Conservation (phyloP, 129 eudicot genomes). For the Tagetes patula region DNA sequence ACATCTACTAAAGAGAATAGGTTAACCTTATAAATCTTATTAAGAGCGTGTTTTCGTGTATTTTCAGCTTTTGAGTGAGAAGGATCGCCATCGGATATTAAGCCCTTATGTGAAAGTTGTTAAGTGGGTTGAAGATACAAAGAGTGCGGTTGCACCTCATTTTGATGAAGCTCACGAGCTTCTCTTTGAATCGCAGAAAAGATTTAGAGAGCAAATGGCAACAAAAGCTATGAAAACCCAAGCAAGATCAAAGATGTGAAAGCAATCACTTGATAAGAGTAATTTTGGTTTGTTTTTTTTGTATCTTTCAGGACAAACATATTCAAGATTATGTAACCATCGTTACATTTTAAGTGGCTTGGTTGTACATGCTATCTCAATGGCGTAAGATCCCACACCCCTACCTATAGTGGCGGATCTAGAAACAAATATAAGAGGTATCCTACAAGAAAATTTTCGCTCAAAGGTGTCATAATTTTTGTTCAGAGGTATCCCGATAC, state of each 20-base stretch:
- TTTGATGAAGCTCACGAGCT: constrained; percentile 61
- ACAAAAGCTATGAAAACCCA: constrained; percentile 9
- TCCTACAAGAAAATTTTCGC: too few species aligned
- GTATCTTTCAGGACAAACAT: not conserved
- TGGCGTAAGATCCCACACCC: too few species aligned
- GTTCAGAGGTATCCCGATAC: too few species aligned
- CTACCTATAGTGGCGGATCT: too few species aligned
- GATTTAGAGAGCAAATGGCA: constrained; percentile 33
- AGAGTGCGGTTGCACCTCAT: constrained; percentile 57
- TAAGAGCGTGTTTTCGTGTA: not conserved
- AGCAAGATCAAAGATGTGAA: constrained; percentile 39
- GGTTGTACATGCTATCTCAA: not conserved
- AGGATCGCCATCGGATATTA: constrained; percentile 47
- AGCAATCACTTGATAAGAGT: too few species aligned
- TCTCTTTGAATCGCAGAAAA: constrained; percentile 37
- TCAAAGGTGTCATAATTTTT: too few species aligned
- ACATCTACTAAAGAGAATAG: not conserved
- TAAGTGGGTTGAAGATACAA: constrained; percentile 77
- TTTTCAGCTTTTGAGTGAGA: constrained; percentile 48
- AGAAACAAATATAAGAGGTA: too few species aligned
- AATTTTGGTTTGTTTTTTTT: not conserved
- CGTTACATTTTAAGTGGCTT: not conserved
- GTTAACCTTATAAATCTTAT: not conserved
- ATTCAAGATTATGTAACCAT: not conserved
- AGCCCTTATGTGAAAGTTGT: constrained; percentile 64